Base-by-base conservation (phyloP, 495 filamentous ascomycete genomes). In the Schizothecium vesticola region DNA sequence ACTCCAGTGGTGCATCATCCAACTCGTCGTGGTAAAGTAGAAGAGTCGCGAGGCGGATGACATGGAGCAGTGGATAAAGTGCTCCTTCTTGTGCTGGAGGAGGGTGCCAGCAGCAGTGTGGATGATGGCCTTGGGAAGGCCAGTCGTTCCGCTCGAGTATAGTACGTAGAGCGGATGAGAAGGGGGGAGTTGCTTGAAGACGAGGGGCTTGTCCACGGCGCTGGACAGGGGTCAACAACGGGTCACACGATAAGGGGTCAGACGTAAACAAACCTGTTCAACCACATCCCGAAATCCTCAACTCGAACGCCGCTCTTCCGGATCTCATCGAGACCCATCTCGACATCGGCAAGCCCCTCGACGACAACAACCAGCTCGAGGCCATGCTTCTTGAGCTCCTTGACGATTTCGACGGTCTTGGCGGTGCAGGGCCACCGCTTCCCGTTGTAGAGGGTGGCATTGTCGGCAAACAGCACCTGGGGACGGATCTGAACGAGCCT, bases 1-100 rank as follows among this genome's bases (percentile, higher is more conserved):
- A 57, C 93, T 87, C 93, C 93, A 97, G 76, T 97, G 93, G 91
- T 92, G 95, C 93, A 97, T 97, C 93, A 96, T 95, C 92, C 93
- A 96, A 29, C 87, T 89, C 3, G 93, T 97, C 2, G 93, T 96
- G 75, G 92, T 97, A 79, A 95, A 96, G 80, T 79, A 79, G 87
- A 94, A 69, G 91, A 85, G 73, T 11, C 79, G 74, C 16, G 80
- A 81, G 25, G 71, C 67, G 3, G 79, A 70, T 28, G 72, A 81
- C 71, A 97, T 87, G 26, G 91, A 89, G 74, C 90, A 90, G 77
- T 97, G 93, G 22, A 97, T 82, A 65, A 88, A 82, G 76, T 94
- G 92, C 75, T 97, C 94, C 74, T 97, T 97, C 79, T 97, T 97
- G 76, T 97, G 93, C 76, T 97, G 94, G 31, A 97, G 84, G 11